These are phyloP conservation scores for Penicillium brevicompactum DNA, from an alignment of 2,329 filamentous ascomycete genomes.

Conservation along the genomic window DNA sequence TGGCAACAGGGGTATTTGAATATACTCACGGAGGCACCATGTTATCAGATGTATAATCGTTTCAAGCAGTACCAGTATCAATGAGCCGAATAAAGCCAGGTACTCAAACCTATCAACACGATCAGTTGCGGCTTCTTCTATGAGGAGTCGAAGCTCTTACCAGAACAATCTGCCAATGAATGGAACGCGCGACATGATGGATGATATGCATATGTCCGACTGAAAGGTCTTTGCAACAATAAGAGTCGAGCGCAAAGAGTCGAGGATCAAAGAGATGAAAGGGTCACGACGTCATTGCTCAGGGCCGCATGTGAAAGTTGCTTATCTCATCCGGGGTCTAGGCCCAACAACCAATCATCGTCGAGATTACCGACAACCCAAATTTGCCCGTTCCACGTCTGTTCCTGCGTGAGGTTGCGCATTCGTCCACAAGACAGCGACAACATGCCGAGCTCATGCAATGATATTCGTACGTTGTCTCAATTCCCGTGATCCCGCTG, in stretches of 20 bases:
- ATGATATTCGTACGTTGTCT: conserved; percentile 79
- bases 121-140: conserved; percentile 7
- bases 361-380: conserved; percentile 16
- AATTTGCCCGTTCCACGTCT: conserved; percentile 19
- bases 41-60: conserved; percentile 82
- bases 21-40: conserved; percentile 75
- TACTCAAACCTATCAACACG: conserved; percentile 70
- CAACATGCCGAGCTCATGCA: conserved; percentile 91
- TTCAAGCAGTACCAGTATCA: conserved; percentile 80
- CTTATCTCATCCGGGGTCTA: conserved; percentile 37
- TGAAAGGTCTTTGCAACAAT: not conserved
- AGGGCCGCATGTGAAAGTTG: conserved; percentile 28
- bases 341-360: conserved; percentile 14
- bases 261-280: not conserved
- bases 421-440: conserved; percentile 8
- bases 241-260: not conserved
- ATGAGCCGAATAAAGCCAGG: conserved; percentile 79
- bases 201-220: conserved; percentile 7
- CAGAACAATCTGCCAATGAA: conserved; percentile 64
- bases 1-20: not conserved
- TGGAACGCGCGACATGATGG: conserved; percentile 59
- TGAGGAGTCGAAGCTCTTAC: conserved; percentile 29
- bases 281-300: conserved; percentile 23
- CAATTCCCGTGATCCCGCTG: conserved; percentile 1
- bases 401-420: not conserved